phyloP scores from a whole-genome alignment of 305 asterid species.

The Fraxinus latifolia region DNA sequence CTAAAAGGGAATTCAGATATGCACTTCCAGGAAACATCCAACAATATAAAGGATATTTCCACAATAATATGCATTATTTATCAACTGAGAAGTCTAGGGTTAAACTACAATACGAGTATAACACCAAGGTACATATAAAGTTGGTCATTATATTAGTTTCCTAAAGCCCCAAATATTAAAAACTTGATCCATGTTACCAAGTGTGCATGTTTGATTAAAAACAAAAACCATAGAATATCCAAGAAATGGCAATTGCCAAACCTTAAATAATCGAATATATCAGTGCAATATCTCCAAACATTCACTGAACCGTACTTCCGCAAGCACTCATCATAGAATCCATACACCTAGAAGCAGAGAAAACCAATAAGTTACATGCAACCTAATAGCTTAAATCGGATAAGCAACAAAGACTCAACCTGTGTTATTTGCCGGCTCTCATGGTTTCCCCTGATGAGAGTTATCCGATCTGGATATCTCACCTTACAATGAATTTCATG shows the following conservation, averaged over 20 bases:
- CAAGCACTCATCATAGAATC: constrained; percentile 96
- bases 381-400: constrained; percentile 18
- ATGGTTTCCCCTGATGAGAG: constrained; percentile 94
- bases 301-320: constrained; percentile 89
- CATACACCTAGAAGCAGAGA: constrained; percentile 67
- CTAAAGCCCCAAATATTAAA: neutral
- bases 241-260: constrained; percentile 37
- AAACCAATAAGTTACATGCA: constrained; percentile 18
- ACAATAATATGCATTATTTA: neutral
- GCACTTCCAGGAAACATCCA: constrained; percentile 1
- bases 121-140: neutral
- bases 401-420: constrained; percentile 41
- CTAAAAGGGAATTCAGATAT: neutral
- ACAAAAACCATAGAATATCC: constrained; percentile 16
- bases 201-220: constrained; percentile 6
- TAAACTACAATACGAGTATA: neutral
- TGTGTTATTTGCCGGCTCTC: constrained; percentile 98
- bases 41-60: neutral
- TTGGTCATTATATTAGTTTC: neutral
- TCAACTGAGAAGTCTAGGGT: neutral
- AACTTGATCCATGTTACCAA: constrained; percentile 3
- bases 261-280: constrained; percentile 92
- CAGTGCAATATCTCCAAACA: constrained; percentile 99
- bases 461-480: constrained; percentile 93
- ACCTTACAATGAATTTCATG: constrained; percentile 53